phyloP scores from a whole-genome alignment of 257 asterid species.

The Forsythia suspensa region DNA sequence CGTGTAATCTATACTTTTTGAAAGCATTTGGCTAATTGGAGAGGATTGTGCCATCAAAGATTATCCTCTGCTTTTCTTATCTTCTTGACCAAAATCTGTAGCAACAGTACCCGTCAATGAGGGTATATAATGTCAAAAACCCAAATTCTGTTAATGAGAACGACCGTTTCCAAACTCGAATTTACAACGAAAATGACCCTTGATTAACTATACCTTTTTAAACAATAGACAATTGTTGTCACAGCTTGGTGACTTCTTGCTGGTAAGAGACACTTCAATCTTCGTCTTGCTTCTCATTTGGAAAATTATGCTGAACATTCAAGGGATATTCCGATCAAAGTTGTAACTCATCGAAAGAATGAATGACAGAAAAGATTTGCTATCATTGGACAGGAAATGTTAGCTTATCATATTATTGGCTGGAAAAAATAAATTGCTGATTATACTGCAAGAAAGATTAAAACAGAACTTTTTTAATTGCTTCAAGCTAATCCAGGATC shows the following conservation, averaged over 20 bases:
- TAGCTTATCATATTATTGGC: background rate
- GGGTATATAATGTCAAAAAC: no score
- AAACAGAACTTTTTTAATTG: background rate
- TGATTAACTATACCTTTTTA: no score
- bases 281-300: background rate
- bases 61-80: background rate
- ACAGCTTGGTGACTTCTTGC: background rate
- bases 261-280: background rate
- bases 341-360: background rate
- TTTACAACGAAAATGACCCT: no score
- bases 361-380: background rate
- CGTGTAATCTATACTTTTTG: background rate
- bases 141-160: no score
- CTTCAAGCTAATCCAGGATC: background rate
- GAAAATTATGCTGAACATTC: background rate
- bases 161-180: no score
- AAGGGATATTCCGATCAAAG: background rate
- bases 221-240: no score
- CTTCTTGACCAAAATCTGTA: background rate
- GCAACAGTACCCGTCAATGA: no score
- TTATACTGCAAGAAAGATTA: background rate
- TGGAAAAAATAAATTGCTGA: no score
- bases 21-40: background rate
- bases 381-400: background rate
- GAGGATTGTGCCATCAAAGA: background rate